Evolutionary conservation across 2,329 filamentous ascomycete genomes (phyloP), one percentile per base, ranked within the genome.

Genomic region (Colletotrichum sp.): DNA sequence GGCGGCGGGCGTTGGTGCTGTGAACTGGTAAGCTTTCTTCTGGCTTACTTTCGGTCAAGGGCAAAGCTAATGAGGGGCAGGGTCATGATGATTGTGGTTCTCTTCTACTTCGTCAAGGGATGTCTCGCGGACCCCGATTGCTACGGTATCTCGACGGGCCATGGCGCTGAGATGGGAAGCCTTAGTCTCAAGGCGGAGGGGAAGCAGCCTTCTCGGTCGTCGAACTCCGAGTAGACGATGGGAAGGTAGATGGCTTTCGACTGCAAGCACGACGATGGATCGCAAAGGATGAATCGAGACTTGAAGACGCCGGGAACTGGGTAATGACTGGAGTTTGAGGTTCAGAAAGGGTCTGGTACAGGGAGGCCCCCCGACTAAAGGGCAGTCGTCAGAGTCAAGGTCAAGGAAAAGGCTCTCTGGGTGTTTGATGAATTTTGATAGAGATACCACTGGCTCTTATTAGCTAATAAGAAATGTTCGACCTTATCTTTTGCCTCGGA

Each of bases 1-100:
- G 22, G 84, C 80, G 48, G 85, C 87, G 24, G 86, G 81, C 34
- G 70, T 89, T 8, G 87, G 87, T 5, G 86, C 85, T 12, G 24
- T 87, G 18, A 79, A 81, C 18, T 89, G 87, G 85, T 86, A 72
- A 30, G 26, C 7, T 28, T 28, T 2, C 2, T 28, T 28, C 26
- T 28, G 6, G 26, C 28, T 28, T 8, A 3, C 28, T 28, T 28
- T 3, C 28, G 28, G 28, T 28, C 8, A 3, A 28, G 28, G 28
- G 28, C 28, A 28, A 6, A 10, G 39, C 39, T 44, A 5, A 22
- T 4, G 12, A 15, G 18, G 2, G 5, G 13, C 52, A 86, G 85
- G 86, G 72, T 87, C 52, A 78, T 88, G 10, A 80, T 82, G 34
- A 82, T 87, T 63, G 79, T 85, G 64, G 80, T 85, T 72, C 72